Evolutionary conservation across 2,329 filamentous ascomycete species (phyloP).

Genomic region (Nectriaceae sp.): DNA sequence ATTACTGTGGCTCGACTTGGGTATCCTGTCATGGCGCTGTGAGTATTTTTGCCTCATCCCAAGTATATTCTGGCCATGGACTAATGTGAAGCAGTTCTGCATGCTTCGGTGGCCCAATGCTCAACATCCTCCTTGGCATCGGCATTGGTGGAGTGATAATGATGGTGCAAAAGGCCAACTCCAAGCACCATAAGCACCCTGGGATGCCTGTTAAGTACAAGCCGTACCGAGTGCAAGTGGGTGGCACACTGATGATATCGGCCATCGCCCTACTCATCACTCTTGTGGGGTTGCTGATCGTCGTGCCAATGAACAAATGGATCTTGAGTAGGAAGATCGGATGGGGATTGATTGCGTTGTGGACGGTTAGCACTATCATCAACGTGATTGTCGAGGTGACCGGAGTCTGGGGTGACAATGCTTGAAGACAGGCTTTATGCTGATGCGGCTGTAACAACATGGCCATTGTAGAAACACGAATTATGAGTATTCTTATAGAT

Average conservation of each 20-base stretch:
- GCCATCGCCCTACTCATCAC: constrained; percentile 82
- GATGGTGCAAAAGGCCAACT: constrained; percentile 70
- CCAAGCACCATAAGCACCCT: constrained; percentile 68
- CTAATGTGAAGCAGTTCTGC: constrained; percentile 61
- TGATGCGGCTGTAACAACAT: no score
- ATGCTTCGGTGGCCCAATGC: constrained; percentile 97
- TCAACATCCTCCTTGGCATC: constrained; percentile 94
- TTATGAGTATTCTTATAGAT: no score
- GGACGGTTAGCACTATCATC: constrained; percentile 75
- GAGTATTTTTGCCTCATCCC: constrained; percentile 36
- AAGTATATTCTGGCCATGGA: background rate
- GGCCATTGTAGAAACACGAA: no score
- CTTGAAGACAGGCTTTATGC: no score
- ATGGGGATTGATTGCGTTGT: constrained; percentile 75
- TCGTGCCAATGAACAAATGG: constrained; percentile 86
- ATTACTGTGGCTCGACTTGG: constrained; percentile 92
- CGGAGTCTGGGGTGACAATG: constrained; percentile 49
- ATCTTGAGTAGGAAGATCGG: constrained; percentile 81
- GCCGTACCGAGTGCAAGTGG: constrained; percentile 82
- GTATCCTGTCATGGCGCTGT: constrained; percentile 92
- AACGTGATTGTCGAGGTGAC: constrained; percentile 82
- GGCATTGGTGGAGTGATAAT: constrained; percentile 91
- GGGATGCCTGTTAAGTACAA: constrained; percentile 65
- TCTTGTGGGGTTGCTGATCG: constrained; percentile 73
- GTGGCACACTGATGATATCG: constrained; percentile 81